Evolutionary conservation across 2,329 filamentous ascomycete genomes (phyloP), one percentile per base, ranked within the genome.

Genomic region (Claviceps sp.): DNA sequence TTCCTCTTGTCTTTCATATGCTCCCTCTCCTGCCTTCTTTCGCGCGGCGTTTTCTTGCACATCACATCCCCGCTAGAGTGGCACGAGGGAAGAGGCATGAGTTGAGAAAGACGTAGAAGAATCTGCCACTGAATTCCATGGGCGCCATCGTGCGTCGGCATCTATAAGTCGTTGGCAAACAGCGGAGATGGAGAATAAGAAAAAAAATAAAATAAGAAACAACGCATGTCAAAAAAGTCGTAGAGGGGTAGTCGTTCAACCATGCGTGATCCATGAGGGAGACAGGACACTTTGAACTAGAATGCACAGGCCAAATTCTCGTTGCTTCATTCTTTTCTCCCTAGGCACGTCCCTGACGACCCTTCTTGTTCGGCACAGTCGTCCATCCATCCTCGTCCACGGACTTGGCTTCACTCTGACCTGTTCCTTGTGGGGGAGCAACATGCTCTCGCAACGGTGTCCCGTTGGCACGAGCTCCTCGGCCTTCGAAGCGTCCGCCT

Each of bases 301-400:
- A 65, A 61, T 66, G 58, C 65, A 66, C 62, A 66, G 11, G 29
- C 29, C 29, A 34, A 34, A 61, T 56, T 56, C 59, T 64, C 61
- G 59, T 53, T 56, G 53, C 53, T 59, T 62, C 58, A 34, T 61
- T 20, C 2, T 61, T 46, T 50, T 52, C 46, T 49, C 40, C 36
- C 53, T 52, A 60, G 59, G 56, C 49, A 42, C 67, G 65, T 56
- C 66, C 66, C 58, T 59, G 60, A 49, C 66, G 66, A 50, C 65
- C 65, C 62, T 68, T 68, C 58, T 68, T 63, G 54, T 58, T 65
- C 36, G 64, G 59, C 53, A 67, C 80, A 26, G 77, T 83, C 56
- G 78, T 81, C 80, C 80, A 84, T 57, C 80, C 80, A 62, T 83
- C 80, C 39, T 79, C 79, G 46, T 79, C 76, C 48, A 70, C 64